Evolutionary conservation across 108 stramenopile genomes (phyloP), one percentile per base, ranked within the genome.

Genomic region (Nitzschia sp.): DNA sequence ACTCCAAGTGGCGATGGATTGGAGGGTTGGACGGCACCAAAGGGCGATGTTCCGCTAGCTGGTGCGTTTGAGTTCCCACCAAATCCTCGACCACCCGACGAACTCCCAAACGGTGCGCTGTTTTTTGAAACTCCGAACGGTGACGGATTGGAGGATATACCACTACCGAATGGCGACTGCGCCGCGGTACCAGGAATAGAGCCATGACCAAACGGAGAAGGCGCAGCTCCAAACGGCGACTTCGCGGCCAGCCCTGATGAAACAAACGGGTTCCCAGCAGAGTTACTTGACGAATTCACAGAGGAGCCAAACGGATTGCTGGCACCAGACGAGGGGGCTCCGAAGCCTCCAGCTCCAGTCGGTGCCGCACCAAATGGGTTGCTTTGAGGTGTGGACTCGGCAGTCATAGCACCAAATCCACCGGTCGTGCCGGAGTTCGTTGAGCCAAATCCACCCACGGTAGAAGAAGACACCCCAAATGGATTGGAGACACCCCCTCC

Each of bases 341-440:
- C 69, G 58, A 69, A 54, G 19, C 62, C 44, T 8, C 33, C 35
- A 15, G 68, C 27, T 1, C 25, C 45, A 16, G 62, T 65, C 38
- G 63, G 50, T 2, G 77, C 38, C 22, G 65, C 73, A 27, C 77
- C 81, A 69, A 80, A 81, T 61, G 80, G 71, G 9, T 71, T 50
- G 19, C 19, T 50, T 11, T 21, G 17, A 4, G 21, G 19, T 22
- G 9, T 4, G 9, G 48, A 50, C 19, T 50, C 48, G 48, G 4
- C 48, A 4, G 48, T 4, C 48, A 50, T 50, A 5, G 9, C 13
- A 41, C 13, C 38, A 41, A 41, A 41, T 9, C 38, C 38, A 41
- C 38, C 30, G 28, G 33, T 53, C 23, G 38, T 31, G 5, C 55
- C 30, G 52, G 38, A 65, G 8, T 17, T 15, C 38, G 1, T 45